These are phyloP conservation scores for Brasilioporus rufonigricans DNA, from an alignment of 768 basidiomycete species.

Conservation along the genomic window DNA sequence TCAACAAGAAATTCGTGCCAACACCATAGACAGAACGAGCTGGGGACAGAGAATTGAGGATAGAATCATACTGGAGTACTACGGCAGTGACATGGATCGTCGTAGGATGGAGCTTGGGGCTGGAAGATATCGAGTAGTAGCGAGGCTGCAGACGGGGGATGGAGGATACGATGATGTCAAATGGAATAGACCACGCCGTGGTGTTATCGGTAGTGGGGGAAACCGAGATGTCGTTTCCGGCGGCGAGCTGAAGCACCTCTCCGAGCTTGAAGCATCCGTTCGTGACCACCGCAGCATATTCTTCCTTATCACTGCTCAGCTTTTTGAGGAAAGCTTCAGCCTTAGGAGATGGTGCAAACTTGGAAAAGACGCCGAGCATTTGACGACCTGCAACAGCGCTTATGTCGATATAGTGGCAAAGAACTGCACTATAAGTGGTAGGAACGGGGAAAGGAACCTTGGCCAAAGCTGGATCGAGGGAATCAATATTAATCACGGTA, in stretches of 20 bases:
- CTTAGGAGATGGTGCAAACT: constrained; percentile 80
- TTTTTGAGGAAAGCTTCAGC: constrained; percentile 72
- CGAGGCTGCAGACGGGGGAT: constrained; percentile 94
- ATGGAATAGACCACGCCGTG: constrained; percentile 87
- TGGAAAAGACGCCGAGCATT: constrained; percentile 81
- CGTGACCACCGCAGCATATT: constrained; percentile 73
- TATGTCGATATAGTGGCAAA: constrained; percentile 97
- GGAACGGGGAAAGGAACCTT: constrained; percentile 99
- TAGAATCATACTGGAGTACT: constrained; percentile 87
- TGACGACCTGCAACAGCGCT: constrained; percentile 94
- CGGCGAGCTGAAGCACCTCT: constrained; percentile 88
- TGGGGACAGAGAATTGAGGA: constrained; percentile 48
- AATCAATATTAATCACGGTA: constrained; percentile 86
- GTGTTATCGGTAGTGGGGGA: constrained; percentile 70
- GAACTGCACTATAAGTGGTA: constrained; percentile 88
- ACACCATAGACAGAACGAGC: constrained; percentile 82
- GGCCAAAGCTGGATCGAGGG: constrained; percentile 95
- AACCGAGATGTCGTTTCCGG: constrained; percentile 67
- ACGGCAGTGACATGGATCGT: constrained; percentile 94
- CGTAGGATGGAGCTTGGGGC: constrained; percentile 87
- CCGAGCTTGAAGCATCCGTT: constrained; percentile 88
- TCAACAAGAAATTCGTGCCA: constrained; percentile 93
- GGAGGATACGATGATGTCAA: constrained; percentile 93
- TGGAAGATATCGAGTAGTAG: constrained; percentile 98
- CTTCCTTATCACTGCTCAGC: constrained; percentile 84